A percentile compares a stretch with the other conserved stretches of the same genome.
Evolutionary conservation across 1,284 basidiomycete species (phyloP).

Genomic region (Jaminaea rosea): DNA sequence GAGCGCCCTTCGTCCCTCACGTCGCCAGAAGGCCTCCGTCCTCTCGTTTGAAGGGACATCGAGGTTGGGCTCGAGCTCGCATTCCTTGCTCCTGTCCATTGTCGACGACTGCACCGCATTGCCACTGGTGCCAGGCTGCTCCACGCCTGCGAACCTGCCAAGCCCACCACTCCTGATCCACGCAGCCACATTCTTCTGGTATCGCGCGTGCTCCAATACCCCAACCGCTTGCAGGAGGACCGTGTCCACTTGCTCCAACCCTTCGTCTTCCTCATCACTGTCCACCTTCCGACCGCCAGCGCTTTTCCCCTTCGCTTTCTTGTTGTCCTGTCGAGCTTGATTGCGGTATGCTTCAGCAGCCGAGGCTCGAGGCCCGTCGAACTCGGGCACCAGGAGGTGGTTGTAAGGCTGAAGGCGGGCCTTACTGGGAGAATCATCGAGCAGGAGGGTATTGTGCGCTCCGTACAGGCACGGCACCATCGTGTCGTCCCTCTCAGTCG

Average conservation of each 20-base stretch:
- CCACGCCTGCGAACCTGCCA: slow-evolving; percentile 5
- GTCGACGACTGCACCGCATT: background rate
- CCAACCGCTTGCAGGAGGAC: slow-evolving; percentile 39
- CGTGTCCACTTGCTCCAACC: slow-evolving; percentile 17
- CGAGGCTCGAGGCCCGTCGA: slow-evolving; percentile 8
- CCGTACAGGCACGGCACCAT: slow-evolving; percentile 47
- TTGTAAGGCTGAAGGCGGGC: slow-evolving; percentile 63
- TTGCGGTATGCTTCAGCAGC: background rate
- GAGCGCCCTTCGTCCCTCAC: slow-evolving; percentile 1
- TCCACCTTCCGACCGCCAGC: no score
- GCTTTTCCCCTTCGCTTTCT: background rate
- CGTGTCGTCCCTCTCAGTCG: no score
- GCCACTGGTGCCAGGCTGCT: background rate
- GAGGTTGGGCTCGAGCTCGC: background rate
- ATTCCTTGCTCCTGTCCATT: background rate
- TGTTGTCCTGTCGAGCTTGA: background rate
- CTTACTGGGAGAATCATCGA: slow-evolving; percentile 72
- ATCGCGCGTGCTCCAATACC: slow-evolving; percentile 30
- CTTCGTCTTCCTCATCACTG: slow-evolving; percentile 1
- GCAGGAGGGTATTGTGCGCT: slow-evolving; percentile 64
- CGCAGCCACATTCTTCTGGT: slow-evolving; percentile 25
- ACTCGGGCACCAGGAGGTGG: slow-evolving; percentile 36
- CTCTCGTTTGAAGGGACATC: background rate
- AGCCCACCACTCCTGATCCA: slow-evolving; percentile 27
- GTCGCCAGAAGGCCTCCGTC: slow-evolving; percentile 4